Percentiles rank a stretch among this genome's conserved stretches.
phyloP scores from a whole-genome alignment of 2,329 filamentous ascomycete species.

The Periconia sp. region DNA sequence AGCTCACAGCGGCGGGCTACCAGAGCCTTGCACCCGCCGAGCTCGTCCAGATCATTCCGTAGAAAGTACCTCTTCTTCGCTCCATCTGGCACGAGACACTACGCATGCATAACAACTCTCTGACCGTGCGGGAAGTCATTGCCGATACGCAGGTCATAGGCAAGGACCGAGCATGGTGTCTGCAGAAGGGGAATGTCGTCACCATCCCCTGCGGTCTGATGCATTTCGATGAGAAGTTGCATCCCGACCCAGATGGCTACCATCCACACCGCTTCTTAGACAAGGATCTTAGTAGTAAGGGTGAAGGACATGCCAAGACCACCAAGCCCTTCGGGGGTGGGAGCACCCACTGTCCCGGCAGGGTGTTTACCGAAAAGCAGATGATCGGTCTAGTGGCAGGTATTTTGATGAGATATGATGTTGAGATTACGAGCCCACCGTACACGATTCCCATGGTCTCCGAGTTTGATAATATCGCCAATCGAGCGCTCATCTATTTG shows the following conservation, averaged over 20 bases:
- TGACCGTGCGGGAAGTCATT: conserved; percentile 7
- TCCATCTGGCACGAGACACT: conserved; percentile 6
- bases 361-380: conserved; percentile 6
- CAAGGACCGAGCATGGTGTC: conserved; percentile 6
- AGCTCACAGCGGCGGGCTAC: conserved; percentile 7
- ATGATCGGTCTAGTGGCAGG: conserved; percentile 3
- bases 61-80: conserved; percentile 5
- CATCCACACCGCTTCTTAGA: conserved; percentile 6
- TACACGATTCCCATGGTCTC: conserved; percentile 33
- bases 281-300: conserved; percentile 5
- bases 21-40: conserved; percentile 3
- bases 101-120: conserved; percentile 6
- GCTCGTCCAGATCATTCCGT: conserved; percentile 4
- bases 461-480: conserved; percentile 11
- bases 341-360: conserved; percentile 6
- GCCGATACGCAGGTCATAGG: conserved; percentile 3
- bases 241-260: conserved; percentile 6
- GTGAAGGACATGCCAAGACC: conserved; percentile 5
- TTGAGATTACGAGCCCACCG: conserved; percentile 32
- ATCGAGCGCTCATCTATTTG: conserved; percentile 5
- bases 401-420: conserved; percentile 8
- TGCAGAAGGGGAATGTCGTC: conserved; percentile 6
- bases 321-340: conserved; percentile 7
- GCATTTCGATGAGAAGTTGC: conserved; percentile 5
- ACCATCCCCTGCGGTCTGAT: conserved; percentile 6